Percentiles rank a stretch among this genome's conserved stretches.
phyloP scores from a whole-genome alignment of 2,329 filamentous ascomycete genomes.

The Dactylonectria estremocensis region DNA sequence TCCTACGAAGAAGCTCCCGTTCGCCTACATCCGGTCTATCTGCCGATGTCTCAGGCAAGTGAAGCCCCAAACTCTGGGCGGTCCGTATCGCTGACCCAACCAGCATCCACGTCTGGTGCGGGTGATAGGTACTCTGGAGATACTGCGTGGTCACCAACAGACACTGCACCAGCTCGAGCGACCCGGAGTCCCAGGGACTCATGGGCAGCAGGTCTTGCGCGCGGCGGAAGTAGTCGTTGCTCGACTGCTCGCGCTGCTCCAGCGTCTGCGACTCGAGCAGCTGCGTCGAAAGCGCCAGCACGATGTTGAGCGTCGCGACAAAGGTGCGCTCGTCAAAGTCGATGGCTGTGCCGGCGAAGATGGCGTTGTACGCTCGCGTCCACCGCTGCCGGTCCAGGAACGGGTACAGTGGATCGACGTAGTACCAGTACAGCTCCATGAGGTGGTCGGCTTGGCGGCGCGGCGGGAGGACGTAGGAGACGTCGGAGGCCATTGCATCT shows the following conservation, averaged over 20 bases:
- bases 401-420: slow-evolving; percentile 63
- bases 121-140: slow-evolving; percentile 63
- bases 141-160: slow-evolving; percentile 64
- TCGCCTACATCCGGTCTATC: slow-evolving; percentile 40
- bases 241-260: slow-evolving; percentile 57
- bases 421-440: slow-evolving; percentile 62
- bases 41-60: slow-evolving; percentile 57
- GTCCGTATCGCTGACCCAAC: slow-evolving; percentile 62
- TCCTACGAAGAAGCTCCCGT: slow-evolving; percentile 47
- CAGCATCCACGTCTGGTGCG: slow-evolving; percentile 66
- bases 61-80: slow-evolving; percentile 63
- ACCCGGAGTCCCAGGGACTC: slow-evolving; percentile 60
- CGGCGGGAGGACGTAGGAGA: slow-evolving; percentile 60
- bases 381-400: slow-evolving; percentile 58
- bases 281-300: slow-evolving; percentile 63
- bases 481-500: slow-evolving; percentile 40
- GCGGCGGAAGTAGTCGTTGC: slow-evolving; percentile 59
- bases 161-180: slow-evolving; percentile 62
- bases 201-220: slow-evolving; percentile 60
- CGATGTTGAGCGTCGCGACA: slow-evolving; percentile 61
- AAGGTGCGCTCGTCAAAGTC: slow-evolving; percentile 59
- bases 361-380: slow-evolving; percentile 55
- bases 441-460: slow-evolving; percentile 62
- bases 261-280: slow-evolving; percentile 58
- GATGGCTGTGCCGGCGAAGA: slow-evolving; percentile 57